Conservation (phyloP, 1,284 basidiomycete genomes). For the Schizophyllum commune region DNA sequence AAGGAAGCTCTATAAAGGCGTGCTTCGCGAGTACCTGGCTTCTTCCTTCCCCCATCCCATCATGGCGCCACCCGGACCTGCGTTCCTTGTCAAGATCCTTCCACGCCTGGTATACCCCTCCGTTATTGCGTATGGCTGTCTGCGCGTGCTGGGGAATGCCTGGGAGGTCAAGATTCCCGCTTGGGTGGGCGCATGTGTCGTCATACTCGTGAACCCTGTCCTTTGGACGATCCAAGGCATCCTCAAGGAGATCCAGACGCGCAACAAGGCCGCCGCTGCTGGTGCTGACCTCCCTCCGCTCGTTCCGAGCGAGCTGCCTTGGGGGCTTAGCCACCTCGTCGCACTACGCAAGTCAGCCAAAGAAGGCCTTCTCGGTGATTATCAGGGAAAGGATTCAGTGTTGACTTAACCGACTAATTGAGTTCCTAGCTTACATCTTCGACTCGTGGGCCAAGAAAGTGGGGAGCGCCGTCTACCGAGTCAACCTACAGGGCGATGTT, state of each 20-base stretch:
- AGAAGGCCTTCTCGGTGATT: not conserved
- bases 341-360: not conserved
- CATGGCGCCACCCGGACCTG: not conserved
- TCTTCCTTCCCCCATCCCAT: not conserved
- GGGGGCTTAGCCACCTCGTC: not conserved
- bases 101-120: not conserved
- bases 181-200: not conserved
- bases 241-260: not conserved
- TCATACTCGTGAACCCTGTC: not conserved
- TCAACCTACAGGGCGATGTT: not conserved
- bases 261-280: not conserved
- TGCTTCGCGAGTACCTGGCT: too few species aligned
- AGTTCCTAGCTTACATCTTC: not conserved
- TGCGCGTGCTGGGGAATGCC: not conserved
- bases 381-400: not conserved
- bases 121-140: not conserved
- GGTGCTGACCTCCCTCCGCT: not conserved
- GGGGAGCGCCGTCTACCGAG: not conserved
- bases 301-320: not conserved
- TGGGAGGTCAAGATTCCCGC: not conserved
- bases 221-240: not conserved
- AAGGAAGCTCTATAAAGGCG: too few species aligned
- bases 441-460: not conserved
- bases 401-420: not conserved
- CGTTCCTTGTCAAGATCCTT: not conserved